Percentiles rank a stretch among this genome's conserved stretches.
Evolutionary conservation across 352 stramenopile genomes (phyloP).

Genomic region (Pythium brassicae): DNA sequence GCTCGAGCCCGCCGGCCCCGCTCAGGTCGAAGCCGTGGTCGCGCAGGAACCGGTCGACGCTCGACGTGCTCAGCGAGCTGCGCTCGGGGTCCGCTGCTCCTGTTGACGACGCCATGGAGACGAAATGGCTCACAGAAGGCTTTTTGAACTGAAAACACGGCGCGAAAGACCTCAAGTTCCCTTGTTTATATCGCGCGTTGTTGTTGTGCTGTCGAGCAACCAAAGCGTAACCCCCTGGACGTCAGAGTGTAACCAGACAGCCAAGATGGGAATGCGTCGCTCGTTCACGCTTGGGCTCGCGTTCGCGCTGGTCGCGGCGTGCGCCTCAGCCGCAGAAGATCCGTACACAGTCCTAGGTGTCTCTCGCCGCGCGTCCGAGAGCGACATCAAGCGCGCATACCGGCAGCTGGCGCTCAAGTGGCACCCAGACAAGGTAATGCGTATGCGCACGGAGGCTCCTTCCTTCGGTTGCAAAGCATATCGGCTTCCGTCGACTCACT

Average conservation of each 20-base stretch:
- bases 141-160: too few species aligned
- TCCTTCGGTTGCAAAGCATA: too few species aligned
- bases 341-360: constrained; percentile 72
- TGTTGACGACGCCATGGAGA: not conserved
- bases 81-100: constrained; percentile 14
- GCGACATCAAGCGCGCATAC: constrained; percentile 84
- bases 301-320: constrained; percentile 15
- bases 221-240: too few species aligned
- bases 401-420: constrained; percentile 83
- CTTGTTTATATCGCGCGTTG: too few species aligned
- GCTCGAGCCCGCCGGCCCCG: constrained; percentile 18
- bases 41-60: constrained; percentile 74
- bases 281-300: constrained; percentile 6
- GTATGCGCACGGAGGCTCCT: too few species aligned
- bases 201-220: too few species aligned
- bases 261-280: too few species aligned
- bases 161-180: too few species aligned
- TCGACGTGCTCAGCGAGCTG: constrained; percentile 50
- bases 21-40: constrained; percentile 68
- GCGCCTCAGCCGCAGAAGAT: constrained; percentile 38
- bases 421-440: constrained; percentile 85
- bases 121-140: too few species aligned
- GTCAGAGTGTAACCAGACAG: too few species aligned
- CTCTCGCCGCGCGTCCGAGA: constrained; percentile 51
- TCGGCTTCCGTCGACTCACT: too few species aligned